Evolutionary conservation across 2,329 filamentous ascomycete species (phyloP).

Genomic region (Magnaporthiopsis rhizophila): DNA sequence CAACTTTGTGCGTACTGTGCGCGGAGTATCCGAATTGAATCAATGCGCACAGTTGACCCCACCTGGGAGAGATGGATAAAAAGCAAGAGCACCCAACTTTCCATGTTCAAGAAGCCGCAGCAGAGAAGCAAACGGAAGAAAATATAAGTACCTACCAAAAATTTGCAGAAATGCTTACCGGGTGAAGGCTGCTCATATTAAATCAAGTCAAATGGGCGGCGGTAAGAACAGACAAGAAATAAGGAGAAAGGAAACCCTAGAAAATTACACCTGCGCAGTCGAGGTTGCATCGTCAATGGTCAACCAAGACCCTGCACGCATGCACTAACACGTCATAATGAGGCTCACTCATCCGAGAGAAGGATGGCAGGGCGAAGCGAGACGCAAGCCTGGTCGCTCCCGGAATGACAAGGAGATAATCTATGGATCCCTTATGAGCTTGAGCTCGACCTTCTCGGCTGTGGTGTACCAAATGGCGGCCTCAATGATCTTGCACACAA

Average conservation of each 20-base stretch:
- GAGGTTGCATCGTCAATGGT: no score
- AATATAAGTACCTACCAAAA: no score
- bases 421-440: constrained; percentile 7
- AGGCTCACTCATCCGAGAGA: no score
- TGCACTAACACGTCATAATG: no score
- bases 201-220: neutral
- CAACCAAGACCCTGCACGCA: no score
- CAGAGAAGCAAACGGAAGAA: no score
- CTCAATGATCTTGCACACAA: constrained; percentile 61
- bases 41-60: neutral
- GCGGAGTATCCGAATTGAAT: neutral
- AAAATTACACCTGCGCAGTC: neutral
- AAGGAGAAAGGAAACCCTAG: neutral
- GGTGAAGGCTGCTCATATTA: neutral
- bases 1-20: neutral
- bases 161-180: no score
- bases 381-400: neutral
- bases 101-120: no score
- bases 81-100: no score
- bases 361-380: no score
- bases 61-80: no score
- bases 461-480: constrained; percentile 64
- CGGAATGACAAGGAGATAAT: neutral
- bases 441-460: constrained; percentile 32
- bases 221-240: neutral